Evolutionary conservation across 2,329 filamentous ascomycete genomes (phyloP), one percentile per base, ranked within the genome.

Genomic region (Aspergillus sp.): DNA sequence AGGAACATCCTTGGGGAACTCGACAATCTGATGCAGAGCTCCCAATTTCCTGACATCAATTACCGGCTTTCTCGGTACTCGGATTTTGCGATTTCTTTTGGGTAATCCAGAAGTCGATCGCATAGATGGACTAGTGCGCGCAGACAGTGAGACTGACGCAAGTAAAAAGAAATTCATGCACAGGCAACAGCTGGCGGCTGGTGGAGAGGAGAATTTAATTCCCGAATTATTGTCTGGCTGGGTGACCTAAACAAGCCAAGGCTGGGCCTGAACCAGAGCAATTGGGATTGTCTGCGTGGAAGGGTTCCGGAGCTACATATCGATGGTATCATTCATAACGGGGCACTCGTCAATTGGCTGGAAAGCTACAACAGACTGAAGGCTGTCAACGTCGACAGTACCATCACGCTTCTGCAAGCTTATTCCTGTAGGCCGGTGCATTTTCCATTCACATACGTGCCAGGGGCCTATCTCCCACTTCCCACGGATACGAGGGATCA

Each of bases 281-380:
- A 52, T 42, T 62, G 56, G 59, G n/a, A 11, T 31, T 39, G 7
- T 18, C 50, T 45, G 18, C 10, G 32, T 20, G 26, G 26, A 6
- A 29, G 26, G 53, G 47, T 6, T 10, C 26, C 26, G 26, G 26
- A n/a, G 7, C 24, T 36, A 4, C 29, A 31, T n/a, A 54, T 62
- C 12, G 59, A 57, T 36, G 54, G 54, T 1, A 58, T 62, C 18
- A 62, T 61, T 14, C 62, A 63, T 55, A 59, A 61, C 22, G 62
- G 62, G 7, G 62, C 62, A 6, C 26, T 36, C 4, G 62, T 62
- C 6, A 52, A 63, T 24, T 63, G 62, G 62, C 20, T 46, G 22
- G 45, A 46, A 5, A 31, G 49, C 10, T 63, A 57, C 12, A 46
- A 52, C 11, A 45, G n/a, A 1, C 55, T 64, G 4, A 49, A 55